Percentiles rank a stretch among this genome's conserved stretches.
phyloP scores from a whole-genome alignment of 2,329 filamentous ascomycete species.

The Pleoardoris graminearum region DNA sequence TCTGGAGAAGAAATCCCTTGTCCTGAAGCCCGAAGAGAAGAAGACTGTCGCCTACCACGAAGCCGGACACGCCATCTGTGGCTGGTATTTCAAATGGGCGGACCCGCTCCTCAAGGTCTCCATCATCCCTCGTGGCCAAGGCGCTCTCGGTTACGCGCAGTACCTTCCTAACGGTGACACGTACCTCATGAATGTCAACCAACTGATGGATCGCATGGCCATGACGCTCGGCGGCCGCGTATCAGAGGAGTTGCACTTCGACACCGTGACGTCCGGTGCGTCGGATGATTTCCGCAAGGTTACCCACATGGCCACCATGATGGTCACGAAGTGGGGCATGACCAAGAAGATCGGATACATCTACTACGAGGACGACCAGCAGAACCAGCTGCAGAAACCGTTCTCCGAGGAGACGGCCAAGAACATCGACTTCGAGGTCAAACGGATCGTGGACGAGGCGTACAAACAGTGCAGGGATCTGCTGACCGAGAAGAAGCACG shows the following conservation, averaged over 20 bases:
- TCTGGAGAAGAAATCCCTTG: constrained; percentile 94
- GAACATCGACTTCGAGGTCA: constrained; percentile 88
- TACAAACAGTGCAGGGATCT: constrained; percentile 89
- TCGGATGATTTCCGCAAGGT: constrained; percentile 99
- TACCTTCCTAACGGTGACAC: constrained; percentile 91
- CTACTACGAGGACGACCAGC: constrained; percentile 81
- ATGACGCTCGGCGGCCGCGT: constrained; percentile 98
- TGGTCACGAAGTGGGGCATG: constrained; percentile 99
- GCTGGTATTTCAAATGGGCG: constrained; percentile 96
- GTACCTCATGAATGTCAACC: constrained; percentile 92
- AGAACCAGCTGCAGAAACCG: constrained; percentile 85
- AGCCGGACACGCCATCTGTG: constrained; percentile 96
- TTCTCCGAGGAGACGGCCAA: constrained; percentile 94
- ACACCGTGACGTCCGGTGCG: constrained; percentile 91
- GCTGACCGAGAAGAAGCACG: constrained; percentile 80
- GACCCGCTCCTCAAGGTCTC: constrained; percentile 97
- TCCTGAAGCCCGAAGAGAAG: constrained; percentile 92
- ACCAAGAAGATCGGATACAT: constrained; percentile 90
- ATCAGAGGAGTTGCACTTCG: constrained; percentile 94
- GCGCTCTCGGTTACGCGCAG: constrained; percentile 92
- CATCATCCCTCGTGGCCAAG: constrained; percentile 94
- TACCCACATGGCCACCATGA: constrained; percentile 89
- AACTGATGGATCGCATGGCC: constrained; percentile 99
- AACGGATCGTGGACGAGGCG: constrained; percentile 86
- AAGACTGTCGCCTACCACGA: constrained; percentile 96